Evolutionary conservation across 192 early-diverging fungal species (phyloP).

Genomic region (Podila verticillata): DNA sequence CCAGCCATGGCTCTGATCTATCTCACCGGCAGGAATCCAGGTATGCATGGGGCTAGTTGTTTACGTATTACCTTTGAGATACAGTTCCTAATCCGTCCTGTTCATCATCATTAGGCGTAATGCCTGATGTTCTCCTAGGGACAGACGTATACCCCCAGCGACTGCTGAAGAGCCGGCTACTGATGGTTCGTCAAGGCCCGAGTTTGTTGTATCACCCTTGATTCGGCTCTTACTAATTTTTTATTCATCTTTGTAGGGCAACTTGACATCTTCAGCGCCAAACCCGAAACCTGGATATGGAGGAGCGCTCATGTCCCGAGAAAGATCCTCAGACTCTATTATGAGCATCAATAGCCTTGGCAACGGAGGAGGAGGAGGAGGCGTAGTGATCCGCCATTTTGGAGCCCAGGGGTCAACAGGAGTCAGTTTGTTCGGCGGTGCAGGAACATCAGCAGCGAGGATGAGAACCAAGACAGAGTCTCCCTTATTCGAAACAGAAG

Average conservation of each 20-base stretch:
- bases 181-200: constrained; percentile 26
- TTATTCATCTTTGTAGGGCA: constrained; percentile 17
- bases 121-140: constrained; percentile 48
- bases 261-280: constrained; percentile 23
- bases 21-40: constrained; percentile 48
- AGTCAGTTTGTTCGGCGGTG: constrained; percentile 33
- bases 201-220: neutral
- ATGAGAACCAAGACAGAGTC: constrained; percentile 44
- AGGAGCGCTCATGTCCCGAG: constrained; percentile 18
- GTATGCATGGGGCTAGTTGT: neutral
- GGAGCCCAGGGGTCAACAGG: neutral
- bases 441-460: constrained; percentile 29
- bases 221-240: neutral
- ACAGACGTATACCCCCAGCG: constrained; percentile 55
- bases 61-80: no score
- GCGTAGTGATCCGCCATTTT: neutral
- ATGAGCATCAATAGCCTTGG: constrained; percentile 11
- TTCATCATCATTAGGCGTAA: constrained; percentile 17
- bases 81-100: neutral
- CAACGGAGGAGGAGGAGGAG: neutral
- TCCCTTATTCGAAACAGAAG: constrained; percentile 36
- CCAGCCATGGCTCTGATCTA: constrained; percentile 51
- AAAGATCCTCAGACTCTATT: constrained; percentile 30
- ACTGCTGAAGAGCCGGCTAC: constrained; percentile 37
- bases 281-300: neutral